Base-by-base conservation (phyloP, 495 filamentous ascomycete species). In the Xylaria intraflava region DNA sequence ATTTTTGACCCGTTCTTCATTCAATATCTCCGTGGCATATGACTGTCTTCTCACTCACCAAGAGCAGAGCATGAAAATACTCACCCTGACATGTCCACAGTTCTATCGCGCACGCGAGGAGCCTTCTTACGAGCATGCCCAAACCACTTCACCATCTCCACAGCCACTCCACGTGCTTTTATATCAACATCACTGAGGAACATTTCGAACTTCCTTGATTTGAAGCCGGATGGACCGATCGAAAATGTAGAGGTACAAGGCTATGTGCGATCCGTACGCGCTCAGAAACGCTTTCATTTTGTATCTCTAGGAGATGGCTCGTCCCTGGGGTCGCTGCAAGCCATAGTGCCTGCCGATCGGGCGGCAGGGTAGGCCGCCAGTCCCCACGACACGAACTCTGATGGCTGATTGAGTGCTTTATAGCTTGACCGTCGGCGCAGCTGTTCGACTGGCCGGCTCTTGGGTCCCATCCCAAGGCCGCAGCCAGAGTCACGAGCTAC, bases 241-340 rank as follows among this genome's bases (percentile, higher is more conserved):
- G 57, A 59, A 44, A 56, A 69, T 51, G 72, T 76, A 8, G 65
- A 70, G 40, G 73, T 96, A 54, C 77, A 87, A 62, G 93, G 92
- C 30, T 91, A 84, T 69, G 75, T 97, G 55, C 82, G 88, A 43
- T 89, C 89, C 14, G 82, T 96, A 51, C 82, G 94, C 51, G 86
- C 87, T 61, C 91, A 94, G 72, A 95, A 95, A 70, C 76, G 76
- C 39, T 73, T 83, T 55, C 82, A 84, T 12, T 98, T 98, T 72
- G 88, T 89, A 14, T 79, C 88, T 47, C 75, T 98, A 47, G 83
- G 86, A 4, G 93, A 98, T 76, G 93, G 93, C 30, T 95, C 94
- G 12, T 89, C 85, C 27, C 69, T 87, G 41, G 71, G 83, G 44
- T 72, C 89, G 40, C 62, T 97, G 39, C 94, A 98, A 72, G 92